Base-by-base conservation (phyloP, 2,329 filamentous ascomycete species). In the Ophiostoma sp. region DNA sequence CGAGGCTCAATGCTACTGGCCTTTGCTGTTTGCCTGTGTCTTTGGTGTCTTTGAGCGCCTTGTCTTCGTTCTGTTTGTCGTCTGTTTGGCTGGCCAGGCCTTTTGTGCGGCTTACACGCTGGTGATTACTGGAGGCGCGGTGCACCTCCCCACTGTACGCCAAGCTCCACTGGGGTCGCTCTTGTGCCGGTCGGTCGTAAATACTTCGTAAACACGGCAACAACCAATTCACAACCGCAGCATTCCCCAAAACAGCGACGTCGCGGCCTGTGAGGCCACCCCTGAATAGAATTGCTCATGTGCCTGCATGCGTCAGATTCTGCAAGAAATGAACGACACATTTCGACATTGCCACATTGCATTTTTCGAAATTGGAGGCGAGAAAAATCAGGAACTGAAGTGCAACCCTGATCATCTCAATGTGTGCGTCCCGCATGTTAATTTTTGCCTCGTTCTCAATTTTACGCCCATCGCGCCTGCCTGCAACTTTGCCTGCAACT, bases 181-280 rank as follows among this genome's bases (percentile, higher is more conserved):
- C 31, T 52, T 66, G 69, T 61, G 28, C 61, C 69, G 59, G 69
- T 45, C 63, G 25, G 59, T 73, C 73, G 73, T 72, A 74, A 74
- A 71, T 74, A 72, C 73, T 74, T 74, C 73, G 73, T 74, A 74
- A 74, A 72, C 73, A 72, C 73, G 73, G 69, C 12, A 48, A 31
- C 19, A 9, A n/a, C 57, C 31, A 64, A 45, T 31, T n/a, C 25
- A 11, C 36, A 50, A 69, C 28, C 66, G 45, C 66, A 52, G n/a
- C 66, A 39, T 69, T 69, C 66, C 45, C 45, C 45, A 52, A 48
- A 48, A 36, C 17, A 28, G 25, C 28, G 22, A 57, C 15, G 22
- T 66, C 42, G 31, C 25, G 59, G 33, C 22, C 39, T 9, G 64
- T n/a, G 64, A 68, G 19, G 15, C 64, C 19, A 28, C 63, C 45